phyloP scores from a whole-genome alignment of 2,329 filamentous ascomycete genomes.

The Leptoxyphium fumago region DNA sequence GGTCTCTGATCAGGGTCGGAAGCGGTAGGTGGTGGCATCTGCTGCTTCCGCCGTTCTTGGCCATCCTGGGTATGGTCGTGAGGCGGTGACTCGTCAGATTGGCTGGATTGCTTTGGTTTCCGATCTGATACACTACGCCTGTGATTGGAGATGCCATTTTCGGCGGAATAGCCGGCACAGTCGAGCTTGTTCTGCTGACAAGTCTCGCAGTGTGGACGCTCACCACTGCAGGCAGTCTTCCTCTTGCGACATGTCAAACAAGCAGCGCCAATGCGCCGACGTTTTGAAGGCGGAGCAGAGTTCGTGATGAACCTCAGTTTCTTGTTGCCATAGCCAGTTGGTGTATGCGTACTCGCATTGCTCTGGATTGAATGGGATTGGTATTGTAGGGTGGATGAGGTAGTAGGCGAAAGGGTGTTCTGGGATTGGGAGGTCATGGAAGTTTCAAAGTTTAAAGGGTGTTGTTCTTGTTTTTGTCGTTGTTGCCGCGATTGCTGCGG shows the following conservation, averaged over 20 bases:
- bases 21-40: not conserved
- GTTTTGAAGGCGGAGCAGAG: constrained; percentile 65
- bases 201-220: constrained; percentile 29
- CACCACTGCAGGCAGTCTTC: constrained; percentile 35
- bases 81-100: not conserved
- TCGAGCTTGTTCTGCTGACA: constrained; percentile 34
- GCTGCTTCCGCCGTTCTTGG: not conserved
- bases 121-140: not conserved
- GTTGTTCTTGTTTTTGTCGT: constrained; percentile 2
- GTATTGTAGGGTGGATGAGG: not conserved
- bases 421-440: not conserved
- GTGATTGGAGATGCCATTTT: not conserved
- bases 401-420: not conserved
- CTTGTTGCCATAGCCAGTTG: constrained; percentile 3
- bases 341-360: not conserved
- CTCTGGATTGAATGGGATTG: not conserved
- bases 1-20: not conserved
- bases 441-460: not conserved
- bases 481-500: constrained; percentile 1
- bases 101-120: not conserved
- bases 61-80: not conserved
- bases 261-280: constrained; percentile 63
- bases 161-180: constrained; percentile 27
- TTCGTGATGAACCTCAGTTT: constrained; percentile 58
- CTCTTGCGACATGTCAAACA: constrained; percentile 35